Evolutionary conservation across 768 basidiomycete genomes (phyloP), one percentile per base, ranked within the genome.

Genomic region (Rhodosporidiobolus odoratus): DNA sequence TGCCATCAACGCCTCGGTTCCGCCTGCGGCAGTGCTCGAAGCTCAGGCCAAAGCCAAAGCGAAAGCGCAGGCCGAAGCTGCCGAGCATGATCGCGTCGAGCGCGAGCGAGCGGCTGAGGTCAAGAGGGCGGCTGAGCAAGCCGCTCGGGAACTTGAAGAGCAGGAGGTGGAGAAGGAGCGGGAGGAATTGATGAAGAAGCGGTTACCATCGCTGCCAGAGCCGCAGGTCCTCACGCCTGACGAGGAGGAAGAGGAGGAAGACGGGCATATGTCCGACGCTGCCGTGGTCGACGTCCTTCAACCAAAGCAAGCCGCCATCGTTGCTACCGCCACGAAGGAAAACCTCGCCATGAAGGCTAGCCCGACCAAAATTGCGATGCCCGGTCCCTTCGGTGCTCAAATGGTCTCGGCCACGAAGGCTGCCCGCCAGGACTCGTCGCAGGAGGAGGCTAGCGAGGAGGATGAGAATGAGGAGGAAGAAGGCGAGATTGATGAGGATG

Each of bases 311-410:
- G 40, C 38, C 50, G 65, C 52, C 23, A 34, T 61, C 37, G 59
- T 65, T 21, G 34, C 59, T n/a, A 64, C 43, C 23, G 66, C 66
- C 12, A 65, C 59, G 27, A 68, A 61, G 58, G 65, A 66, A 61
- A 37, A 69, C 52, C 40, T 63, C 9, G 25, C 27, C 9, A 21
- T 35, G 15, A 65, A 65, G 32, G 65, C 64, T 23, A 62, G 57
- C 34, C 67, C 67, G 35, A 66, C 60, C 25, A 69, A 66, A 38
- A 66, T 69, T 19, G 56, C 48, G 37, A 67, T 65, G 65, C 65
- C 68, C 1, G 68, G 68, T 40, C 61, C 65, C 17, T 70, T 67
- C 38, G 73, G 69, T 5, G 48, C 62, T 8, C 38, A 40, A 13
- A 38, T 65, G 34, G 71, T 25, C 8, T 50, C 68, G 7, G 57